Conservation (phyloP, 2,329 filamentous ascomycete species). For the Fusarium lyarnte region DNA sequence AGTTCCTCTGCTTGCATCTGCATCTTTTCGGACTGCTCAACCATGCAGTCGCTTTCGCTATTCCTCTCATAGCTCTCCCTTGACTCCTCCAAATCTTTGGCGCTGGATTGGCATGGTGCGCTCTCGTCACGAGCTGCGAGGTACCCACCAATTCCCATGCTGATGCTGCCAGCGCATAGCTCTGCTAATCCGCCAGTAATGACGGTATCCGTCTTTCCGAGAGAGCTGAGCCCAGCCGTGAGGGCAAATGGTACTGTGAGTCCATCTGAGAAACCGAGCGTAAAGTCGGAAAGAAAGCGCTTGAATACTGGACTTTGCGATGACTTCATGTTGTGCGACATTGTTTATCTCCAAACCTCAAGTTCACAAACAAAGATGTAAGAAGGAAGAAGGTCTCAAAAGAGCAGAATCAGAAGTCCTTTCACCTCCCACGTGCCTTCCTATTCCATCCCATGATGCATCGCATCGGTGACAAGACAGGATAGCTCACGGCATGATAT, state of each 20-base stretch:
- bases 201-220: constrained; percentile 69
- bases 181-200: constrained; percentile 76
- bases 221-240: constrained; percentile 72
- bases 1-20: constrained; percentile 28
- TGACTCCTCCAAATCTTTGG: constrained; percentile 35
- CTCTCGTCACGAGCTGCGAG: constrained; percentile 63
- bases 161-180: constrained; percentile 75
- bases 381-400: not conserved
- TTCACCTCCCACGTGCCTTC: not conserved
- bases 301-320: constrained; percentile 44
- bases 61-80: constrained; percentile 33
- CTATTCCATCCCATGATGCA: not conserved
- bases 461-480: constrained; percentile 12
- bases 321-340: constrained; percentile 18
- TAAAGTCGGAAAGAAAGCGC: constrained; percentile 69
- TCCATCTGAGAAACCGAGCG: constrained; percentile 78
- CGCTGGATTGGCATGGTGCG: not conserved
- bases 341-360: rapidly evolving
- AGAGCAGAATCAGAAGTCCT: not conserved
- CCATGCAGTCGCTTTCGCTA: not conserved
- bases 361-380: not conserved
- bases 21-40: constrained; percentile 11
- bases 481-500: constrained; percentile 15
- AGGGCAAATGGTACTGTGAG: constrained; percentile 80
- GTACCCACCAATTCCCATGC: constrained; percentile 78